These are phyloP conservation scores for Suillus luteus DNA, from an alignment of 768 basidiomycete genomes.

Conservation along the genomic window DNA sequence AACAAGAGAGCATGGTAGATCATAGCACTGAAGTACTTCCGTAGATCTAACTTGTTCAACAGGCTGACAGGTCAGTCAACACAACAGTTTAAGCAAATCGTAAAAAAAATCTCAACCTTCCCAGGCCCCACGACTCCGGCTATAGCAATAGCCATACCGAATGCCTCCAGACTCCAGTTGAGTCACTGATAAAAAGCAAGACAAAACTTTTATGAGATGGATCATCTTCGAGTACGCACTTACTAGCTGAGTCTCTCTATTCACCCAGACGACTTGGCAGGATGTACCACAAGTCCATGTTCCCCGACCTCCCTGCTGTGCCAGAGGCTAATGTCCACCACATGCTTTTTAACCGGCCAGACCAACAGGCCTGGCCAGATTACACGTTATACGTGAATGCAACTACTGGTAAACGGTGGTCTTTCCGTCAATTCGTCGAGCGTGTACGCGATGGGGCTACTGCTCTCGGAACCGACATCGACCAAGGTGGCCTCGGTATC, in stretches of 20 bases:
- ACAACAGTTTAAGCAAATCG: neutral
- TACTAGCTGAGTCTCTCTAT: neutral
- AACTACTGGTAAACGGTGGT: slow-evolving; percentile 46
- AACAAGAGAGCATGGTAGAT: neutral
- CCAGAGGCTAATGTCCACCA: slow-evolving; percentile 58
- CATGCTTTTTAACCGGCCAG: slow-evolving; percentile 54
- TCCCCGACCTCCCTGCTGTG: slow-evolving; percentile 49
- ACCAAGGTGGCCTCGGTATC: slow-evolving; percentile 60
- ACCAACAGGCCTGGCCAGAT: slow-evolving; percentile 57
- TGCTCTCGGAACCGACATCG: slow-evolving; percentile 48
- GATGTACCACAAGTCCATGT: slow-evolving; percentile 63
- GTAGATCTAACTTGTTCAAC: neutral
- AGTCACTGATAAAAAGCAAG: slow-evolving; percentile 2
- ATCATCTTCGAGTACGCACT: neutral
- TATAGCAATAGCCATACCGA: slow-evolving; percentile 9
- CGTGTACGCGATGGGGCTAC: slow-evolving; percentile 58
- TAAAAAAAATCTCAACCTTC: neutral
- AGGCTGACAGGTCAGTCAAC: neutral
- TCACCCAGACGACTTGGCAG: neutral
- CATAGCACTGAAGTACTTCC: neutral
- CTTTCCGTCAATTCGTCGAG: slow-evolving; percentile 50
- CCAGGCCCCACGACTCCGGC: slow-evolving; percentile 10
- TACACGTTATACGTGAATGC: slow-evolving; percentile 59
- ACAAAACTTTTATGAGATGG: neutral
- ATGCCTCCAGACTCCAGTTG: neutral